These are phyloP conservation scores for Skeletonema costatum DNA, from an alignment of 108 stramenopile genomes.

Conservation along the genomic window DNA sequence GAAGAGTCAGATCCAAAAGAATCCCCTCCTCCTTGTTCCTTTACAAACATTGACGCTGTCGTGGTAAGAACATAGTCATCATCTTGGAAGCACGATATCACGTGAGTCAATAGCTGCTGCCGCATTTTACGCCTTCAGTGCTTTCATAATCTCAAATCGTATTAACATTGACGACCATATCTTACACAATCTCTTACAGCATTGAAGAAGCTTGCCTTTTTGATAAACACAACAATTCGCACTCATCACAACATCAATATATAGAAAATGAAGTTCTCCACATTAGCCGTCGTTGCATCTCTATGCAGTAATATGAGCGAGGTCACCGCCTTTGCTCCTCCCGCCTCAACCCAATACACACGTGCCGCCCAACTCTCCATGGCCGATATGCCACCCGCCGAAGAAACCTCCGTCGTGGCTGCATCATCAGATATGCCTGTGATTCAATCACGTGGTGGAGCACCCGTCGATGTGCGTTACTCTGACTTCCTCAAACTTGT, in stretches of 20 bases:
- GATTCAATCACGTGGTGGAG: slow-evolving; percentile 59
- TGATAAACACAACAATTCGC: slow-evolving; percentile 1
- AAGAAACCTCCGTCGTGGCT: slow-evolving; percentile 19
- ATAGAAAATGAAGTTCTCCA: slow-evolving; percentile 44
- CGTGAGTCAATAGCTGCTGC: not conserved
- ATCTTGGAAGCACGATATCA: no score
- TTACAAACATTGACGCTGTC: no score
- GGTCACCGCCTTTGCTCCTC: slow-evolving; percentile 37
- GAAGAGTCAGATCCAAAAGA: no score
- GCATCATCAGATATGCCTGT: slow-evolving; percentile 38
- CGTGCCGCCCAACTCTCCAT: slow-evolving; percentile 16
- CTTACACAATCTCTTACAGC: not conserved
- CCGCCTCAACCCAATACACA: slow-evolving; percentile 5
- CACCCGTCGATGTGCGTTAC: slow-evolving; percentile 73
- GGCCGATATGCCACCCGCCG: slow-evolving; percentile 44
- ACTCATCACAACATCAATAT: not conserved
- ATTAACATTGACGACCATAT: not conserved
- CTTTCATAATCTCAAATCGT: not conserved
- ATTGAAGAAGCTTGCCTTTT: no score
- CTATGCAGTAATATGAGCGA: slow-evolving; percentile 14
- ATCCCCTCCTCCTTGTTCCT: no score
- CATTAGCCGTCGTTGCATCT: slow-evolving; percentile 31
- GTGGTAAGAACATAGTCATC: no score
- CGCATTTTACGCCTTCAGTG: not conserved
- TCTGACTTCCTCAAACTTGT: slow-evolving; percentile 74